These are phyloP conservation scores for Nitzschia sp. DNA, from an alignment of 108 stramenopile species.

Conservation along the genomic window DNA sequence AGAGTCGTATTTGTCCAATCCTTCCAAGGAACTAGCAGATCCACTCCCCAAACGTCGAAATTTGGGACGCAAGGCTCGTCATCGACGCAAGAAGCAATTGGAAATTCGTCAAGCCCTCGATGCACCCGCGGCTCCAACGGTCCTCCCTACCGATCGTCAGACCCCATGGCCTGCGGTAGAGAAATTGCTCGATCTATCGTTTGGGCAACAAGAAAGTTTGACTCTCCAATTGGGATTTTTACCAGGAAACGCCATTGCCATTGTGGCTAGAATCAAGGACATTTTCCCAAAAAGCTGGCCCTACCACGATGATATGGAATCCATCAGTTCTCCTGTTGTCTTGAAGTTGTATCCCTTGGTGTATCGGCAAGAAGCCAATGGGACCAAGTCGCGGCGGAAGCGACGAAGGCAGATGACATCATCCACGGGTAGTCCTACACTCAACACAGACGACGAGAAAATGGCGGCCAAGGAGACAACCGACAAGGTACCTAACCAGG, in stretches of 20 bases:
- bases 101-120: conserved; percentile 28
- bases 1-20: background rate
- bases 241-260: conserved; percentile 74
- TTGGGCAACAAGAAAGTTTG: conserved; percentile 42
- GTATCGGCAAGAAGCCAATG: conserved; percentile 52
- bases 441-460: background rate
- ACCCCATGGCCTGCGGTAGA: conserved; percentile 24
- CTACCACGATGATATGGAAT: background rate
- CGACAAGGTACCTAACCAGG: background rate
- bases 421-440: background rate
- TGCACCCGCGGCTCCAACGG: conserved; percentile 1
- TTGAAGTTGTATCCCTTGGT: conserved; percentile 78
- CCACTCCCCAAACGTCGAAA: conserved; percentile 5
- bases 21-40: background rate
- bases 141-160: conserved; percentile 41
- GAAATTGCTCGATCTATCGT: conserved; percentile 2
- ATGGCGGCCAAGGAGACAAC: background rate
- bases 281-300: conserved; percentile 6
- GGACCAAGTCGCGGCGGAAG: conserved; percentile 57
- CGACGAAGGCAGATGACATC: conserved; percentile 43
- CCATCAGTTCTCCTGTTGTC: conserved; percentile 44
- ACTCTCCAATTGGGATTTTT: conserved; percentile 69
- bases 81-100: conserved; percentile 34
- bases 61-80: conserved; percentile 47
- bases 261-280: conserved; percentile 45